A percentile compares a stretch with the other conserved stretches of the same genome.
phyloP scores from a whole-genome alignment of 2,329 filamentous ascomycete species.

The Kalmusia sp. region DNA sequence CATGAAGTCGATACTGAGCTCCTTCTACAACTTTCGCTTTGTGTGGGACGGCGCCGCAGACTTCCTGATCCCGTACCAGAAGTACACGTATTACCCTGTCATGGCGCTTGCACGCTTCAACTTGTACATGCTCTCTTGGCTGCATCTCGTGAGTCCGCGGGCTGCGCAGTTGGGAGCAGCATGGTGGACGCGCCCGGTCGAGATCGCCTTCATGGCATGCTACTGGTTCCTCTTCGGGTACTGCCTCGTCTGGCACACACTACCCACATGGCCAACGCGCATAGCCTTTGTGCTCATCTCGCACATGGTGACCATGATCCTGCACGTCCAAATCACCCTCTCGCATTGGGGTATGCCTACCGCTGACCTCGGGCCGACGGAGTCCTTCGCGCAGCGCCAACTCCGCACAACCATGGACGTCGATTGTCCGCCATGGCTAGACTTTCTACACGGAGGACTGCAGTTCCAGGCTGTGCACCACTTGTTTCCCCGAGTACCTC shows the following conservation, averaged over 20 bases:
- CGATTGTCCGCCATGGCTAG: slow-evolving; percentile 85
- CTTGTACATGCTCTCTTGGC: slow-evolving; percentile 82
- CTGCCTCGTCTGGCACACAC: slow-evolving; percentile 73
- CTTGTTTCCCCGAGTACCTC: slow-evolving; percentile 80
- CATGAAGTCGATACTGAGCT: slow-evolving; percentile 74
- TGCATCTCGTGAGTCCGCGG: slow-evolving; percentile 73
- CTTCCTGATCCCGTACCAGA: slow-evolving; percentile 74
- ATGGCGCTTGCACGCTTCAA: slow-evolving; percentile 86
- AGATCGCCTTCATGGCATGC: slow-evolving; percentile 75
- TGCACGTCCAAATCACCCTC: slow-evolving; percentile 89
- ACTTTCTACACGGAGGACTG: slow-evolving; percentile 86
- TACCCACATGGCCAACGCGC: slow-evolving; percentile 73
- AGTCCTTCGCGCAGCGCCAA: slow-evolving; percentile 91
- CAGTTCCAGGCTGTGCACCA: slow-evolving; percentile 93
- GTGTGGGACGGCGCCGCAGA: slow-evolving; percentile 77
- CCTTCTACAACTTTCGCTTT: slow-evolving; percentile 85
- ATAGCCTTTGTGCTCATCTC: slow-evolving; percentile 80
- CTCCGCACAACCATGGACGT: slow-evolving; percentile 93
- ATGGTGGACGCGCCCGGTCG: slow-evolving; percentile 84
- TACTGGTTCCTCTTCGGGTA: slow-evolving; percentile 93
- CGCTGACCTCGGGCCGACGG: slow-evolving; percentile 79
- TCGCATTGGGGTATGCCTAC: slow-evolving; percentile 96
- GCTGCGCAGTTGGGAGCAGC: slow-evolving; percentile 78
- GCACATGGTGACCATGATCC: slow-evolving; percentile 79
- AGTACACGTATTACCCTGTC: slow-evolving; percentile 83